Base-by-base conservation (phyloP, 2,329 filamentous ascomycete genomes). In the Zymoseptoria passerinii region DNA sequence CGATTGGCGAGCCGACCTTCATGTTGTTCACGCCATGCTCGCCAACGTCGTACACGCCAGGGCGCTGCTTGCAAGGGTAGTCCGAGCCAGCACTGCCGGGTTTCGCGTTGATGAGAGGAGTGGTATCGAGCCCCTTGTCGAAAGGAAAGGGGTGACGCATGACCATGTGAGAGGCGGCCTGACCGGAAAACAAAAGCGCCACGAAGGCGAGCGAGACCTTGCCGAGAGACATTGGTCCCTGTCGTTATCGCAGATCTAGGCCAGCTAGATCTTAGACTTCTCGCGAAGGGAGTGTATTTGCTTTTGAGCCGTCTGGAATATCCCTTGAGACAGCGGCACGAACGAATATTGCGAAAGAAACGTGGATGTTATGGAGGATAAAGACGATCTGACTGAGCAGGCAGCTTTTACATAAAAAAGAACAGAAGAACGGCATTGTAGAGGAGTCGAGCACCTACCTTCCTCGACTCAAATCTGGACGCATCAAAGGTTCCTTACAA, bases 31-130 rank as follows among this genome's bases (percentile, higher is more conserved):
- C 79, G 9, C 59, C 60, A 35, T 35, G 29, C 29, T 44, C 35
- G 0, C 74, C 73, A 2, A 81, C 74, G 4, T 81, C 80, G 52
- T 76, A 74, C 63, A 71, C 74, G 0, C 73, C 75, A 0, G 65
- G 13, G 4, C 78, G 74, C 55, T 79, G 72, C 74, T 96, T 92
- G 83, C 92, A 97, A 0, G 92, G 92, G 68, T 89, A 97, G 72
- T 96, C 76, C 19, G 65, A 66, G 4, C 53, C 59, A 13, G 51
- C 48, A 16, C 61, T 55, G 7, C 64, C 67, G 8, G 60, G 60
- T 19, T 76, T 76, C 0, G 88, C 89, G 48, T 72, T 68, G 0
- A 72, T 55, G 0, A 96, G 78, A 1, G 92, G 92, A 2, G 75
- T 76, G 74, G 88, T 92, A 74, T 79, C 77, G 48, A 82, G 75